Evolutionary conservation across 345 rosid species (phyloP).

Genomic region (Euclidium syriacum): DNA sequence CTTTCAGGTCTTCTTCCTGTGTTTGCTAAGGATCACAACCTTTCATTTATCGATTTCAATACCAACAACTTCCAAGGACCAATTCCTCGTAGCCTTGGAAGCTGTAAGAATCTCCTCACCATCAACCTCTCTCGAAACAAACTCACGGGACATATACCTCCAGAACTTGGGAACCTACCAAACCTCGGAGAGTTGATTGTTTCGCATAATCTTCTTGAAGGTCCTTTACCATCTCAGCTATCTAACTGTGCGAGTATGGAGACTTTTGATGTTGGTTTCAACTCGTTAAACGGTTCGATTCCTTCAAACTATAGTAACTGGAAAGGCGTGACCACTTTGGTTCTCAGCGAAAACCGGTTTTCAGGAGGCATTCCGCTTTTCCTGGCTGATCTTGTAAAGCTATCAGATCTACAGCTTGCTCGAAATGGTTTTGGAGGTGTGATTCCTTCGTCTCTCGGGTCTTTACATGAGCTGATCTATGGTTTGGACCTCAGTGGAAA

Average conservation of each 20-base stretch:
- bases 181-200: conserved; percentile 41
- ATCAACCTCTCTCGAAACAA: conserved; percentile 60
- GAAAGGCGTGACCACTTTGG: conserved; percentile 48
- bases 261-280: conserved; percentile 56
- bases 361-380: conserved; percentile 59
- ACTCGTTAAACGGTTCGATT: conserved; percentile 53
- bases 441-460: conserved; percentile 60
- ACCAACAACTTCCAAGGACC: conserved; percentile 52
- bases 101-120: conserved; percentile 39
- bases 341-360: conserved; percentile 53
- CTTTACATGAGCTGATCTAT: conserved; percentile 39
- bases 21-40: conserved; percentile 41
- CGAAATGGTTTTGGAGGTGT: conserved; percentile 61
- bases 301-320: conserved; percentile 43
- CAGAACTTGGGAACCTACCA: conserved; percentile 47
- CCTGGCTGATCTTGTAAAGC: conserved; percentile 43
- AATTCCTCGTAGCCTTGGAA: conserved; percentile 52
- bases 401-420: conserved; percentile 51
- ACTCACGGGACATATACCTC: conserved; percentile 53
- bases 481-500: conserved; percentile 59
- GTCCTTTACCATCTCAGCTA: conserved; percentile 58
- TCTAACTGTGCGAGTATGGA: conserved; percentile 40
- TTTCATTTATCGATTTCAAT: conserved; percentile 49
- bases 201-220: conserved; percentile 56
- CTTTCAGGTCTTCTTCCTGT: conserved; percentile 58